Evolutionary conservation across 1,284 basidiomycete species (phyloP).

Genomic region (Ustilago shanxiensis): DNA sequence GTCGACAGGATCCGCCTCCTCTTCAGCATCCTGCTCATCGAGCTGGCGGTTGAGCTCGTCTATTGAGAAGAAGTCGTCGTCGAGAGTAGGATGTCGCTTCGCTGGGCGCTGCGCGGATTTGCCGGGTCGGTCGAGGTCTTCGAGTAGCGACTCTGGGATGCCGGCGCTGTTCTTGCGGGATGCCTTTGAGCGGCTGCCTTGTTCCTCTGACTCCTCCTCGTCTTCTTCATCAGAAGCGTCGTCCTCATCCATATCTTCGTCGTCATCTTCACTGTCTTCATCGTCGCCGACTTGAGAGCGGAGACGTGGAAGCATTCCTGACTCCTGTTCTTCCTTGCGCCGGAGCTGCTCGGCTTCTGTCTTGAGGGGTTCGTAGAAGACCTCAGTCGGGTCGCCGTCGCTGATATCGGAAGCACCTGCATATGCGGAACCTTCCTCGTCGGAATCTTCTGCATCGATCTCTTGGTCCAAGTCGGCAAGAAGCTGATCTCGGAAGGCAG

Average conservation of each 20-base stretch:
- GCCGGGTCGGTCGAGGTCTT: constrained; percentile 56
- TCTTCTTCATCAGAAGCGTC: constrained; percentile 36
- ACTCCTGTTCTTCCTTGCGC: constrained; percentile 60
- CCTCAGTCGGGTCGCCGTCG: constrained; percentile 58
- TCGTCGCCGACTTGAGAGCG: constrained; percentile 39
- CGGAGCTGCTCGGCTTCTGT: constrained; percentile 62
- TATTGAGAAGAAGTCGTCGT: constrained; percentile 93
- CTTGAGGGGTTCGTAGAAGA: constrained; percentile 64
- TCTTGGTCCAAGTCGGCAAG: constrained; percentile 49
- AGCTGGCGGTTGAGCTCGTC: constrained; percentile 89
- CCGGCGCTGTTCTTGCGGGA: constrained; percentile 72
- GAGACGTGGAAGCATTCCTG: constrained; percentile 43
- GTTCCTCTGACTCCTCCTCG: constrained; percentile 51
- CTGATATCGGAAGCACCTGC: constrained; percentile 66
- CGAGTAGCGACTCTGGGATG: constrained; percentile 71
- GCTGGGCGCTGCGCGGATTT: constrained; percentile 20
- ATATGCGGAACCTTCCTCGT: constrained; percentile 52
- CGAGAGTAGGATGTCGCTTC: constrained; percentile 76
- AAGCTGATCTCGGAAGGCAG: constrained; percentile 39
- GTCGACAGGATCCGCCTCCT: constrained; percentile 74
- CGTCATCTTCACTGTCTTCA: constrained; percentile 29
- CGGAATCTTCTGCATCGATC: constrained; percentile 54
- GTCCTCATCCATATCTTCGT: constrained; percentile 43
- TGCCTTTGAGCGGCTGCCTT: constrained; percentile 75
- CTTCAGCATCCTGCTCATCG: constrained; percentile 79